Percentiles rank a stretch among this genome's conserved stretches.
phyloP scores from a whole-genome alignment of 2,329 filamentous ascomycete species.

The Pseudonectria buxi region DNA sequence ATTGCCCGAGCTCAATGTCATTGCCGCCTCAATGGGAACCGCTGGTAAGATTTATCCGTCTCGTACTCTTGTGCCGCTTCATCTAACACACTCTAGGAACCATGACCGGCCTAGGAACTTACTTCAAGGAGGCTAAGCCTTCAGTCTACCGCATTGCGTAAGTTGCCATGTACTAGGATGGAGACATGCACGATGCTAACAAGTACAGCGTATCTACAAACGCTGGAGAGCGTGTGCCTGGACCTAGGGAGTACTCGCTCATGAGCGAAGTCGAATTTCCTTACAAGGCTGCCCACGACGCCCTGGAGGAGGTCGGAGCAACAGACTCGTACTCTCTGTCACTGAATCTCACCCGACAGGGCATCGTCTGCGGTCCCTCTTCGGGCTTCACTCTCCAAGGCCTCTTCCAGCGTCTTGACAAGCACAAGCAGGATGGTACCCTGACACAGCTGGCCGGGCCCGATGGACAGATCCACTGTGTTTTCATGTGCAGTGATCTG shows the following conservation, averaged over 20 bases:
- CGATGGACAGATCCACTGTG: slow-evolving; percentile 43
- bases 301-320: slow-evolving; percentile 49
- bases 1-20: slow-evolving; percentile 47
- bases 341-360: slow-evolving; percentile 48
- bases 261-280: slow-evolving; percentile 49
- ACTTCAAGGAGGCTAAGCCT: slow-evolving; percentile 44
- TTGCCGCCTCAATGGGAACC: slow-evolving; percentile 51
- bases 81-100: slow-evolving; percentile 24
- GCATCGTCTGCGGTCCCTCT: slow-evolving; percentile 54
- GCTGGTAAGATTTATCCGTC: slow-evolving; percentile 11
- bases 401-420: slow-evolving; percentile 41
- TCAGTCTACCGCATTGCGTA: slow-evolving; percentile 34
- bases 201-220: slow-evolving; percentile 46
- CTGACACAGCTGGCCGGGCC: slow-evolving; percentile 38
- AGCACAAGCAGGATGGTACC: slow-evolving; percentile 38
- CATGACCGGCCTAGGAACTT: slow-evolving; percentile 43
- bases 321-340: slow-evolving; percentile 47
- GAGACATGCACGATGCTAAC: slow-evolving; percentile 2
- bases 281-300: slow-evolving; percentile 47
- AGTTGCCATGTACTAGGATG: slow-evolving; percentile 1
- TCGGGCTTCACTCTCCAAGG: slow-evolving; percentile 52
- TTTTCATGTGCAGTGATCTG: slow-evolving; percentile 56
- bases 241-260: slow-evolving; percentile 46
- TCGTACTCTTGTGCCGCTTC: background rate
- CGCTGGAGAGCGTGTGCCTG: slow-evolving; percentile 50